Percentiles rank a stretch among this genome's conserved stretches.
These are phyloP conservation scores for Apophysomyces trapeziformis DNA, from an alignment of 371 early-diverging fungal species.

Conservation along the genomic window DNA sequence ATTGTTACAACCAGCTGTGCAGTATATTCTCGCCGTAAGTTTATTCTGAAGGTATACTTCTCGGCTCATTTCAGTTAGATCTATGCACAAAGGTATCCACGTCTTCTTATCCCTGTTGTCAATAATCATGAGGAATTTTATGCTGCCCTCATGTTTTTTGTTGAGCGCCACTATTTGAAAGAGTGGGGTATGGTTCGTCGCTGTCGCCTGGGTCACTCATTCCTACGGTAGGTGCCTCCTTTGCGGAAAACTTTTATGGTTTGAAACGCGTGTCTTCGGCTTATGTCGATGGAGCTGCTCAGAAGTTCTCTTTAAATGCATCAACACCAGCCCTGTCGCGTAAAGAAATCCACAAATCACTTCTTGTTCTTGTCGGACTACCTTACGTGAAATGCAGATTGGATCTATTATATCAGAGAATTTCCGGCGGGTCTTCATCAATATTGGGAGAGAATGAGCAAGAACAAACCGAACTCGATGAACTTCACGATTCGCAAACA, in stretches of 20 bases:
- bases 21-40: conserved; percentile 82
- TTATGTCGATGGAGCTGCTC: conserved; percentile 26
- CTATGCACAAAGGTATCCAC: conserved; percentile 91
- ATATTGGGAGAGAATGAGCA: conserved; percentile 66
- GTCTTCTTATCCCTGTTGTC: conserved; percentile 76
- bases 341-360: conserved; percentile 63
- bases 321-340: conserved; percentile 41
- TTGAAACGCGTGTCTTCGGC: conserved; percentile 68
- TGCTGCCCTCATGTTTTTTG: conserved; percentile 73
- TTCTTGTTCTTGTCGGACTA: conserved; percentile 72
- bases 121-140: conserved; percentile 83
- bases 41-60: neutral
- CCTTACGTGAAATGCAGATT: conserved; percentile 79
- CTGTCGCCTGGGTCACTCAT: conserved; percentile 14
- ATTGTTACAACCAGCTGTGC: conserved; percentile 84
- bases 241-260: conserved; percentile 94
- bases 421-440: conserved; percentile 68
- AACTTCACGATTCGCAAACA: conserved; percentile 30
- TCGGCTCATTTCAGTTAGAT: conserved; percentile 44
- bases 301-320: conserved; percentile 18
- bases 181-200: conserved; percentile 66
- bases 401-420: conserved; percentile 72
- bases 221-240: conserved; percentile 69
- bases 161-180: conserved; percentile 83
- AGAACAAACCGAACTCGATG: conserved; percentile 42